Base-by-base conservation (phyloP, 2,329 filamentous ascomycete genomes). In the Pseudofabraea citricarpa region DNA sequence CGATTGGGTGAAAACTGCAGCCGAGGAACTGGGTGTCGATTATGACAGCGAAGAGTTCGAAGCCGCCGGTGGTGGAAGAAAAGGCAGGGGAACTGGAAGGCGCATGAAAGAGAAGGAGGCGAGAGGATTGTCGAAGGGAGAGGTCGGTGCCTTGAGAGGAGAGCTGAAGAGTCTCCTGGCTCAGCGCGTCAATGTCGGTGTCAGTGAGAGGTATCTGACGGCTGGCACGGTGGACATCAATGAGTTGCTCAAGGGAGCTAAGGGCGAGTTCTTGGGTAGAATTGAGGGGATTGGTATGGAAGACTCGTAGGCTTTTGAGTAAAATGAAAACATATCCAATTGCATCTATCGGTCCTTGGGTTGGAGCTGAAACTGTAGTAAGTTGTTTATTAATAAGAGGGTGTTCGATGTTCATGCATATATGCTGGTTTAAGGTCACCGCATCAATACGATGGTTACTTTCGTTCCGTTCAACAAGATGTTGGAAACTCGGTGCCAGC, bases 21-120 rank as follows among this genome's bases (percentile, higher is more conserved):
- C 93, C 0, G 90, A 96, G 45, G 91, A 97, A 51, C 73, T 98
- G 0, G 93, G 93, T 1, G 87, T 97, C 0, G 91, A 96, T 41
- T 95, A 95, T 60, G 90, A 97, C 60, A 86, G 81, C 47, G 90
- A 95, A 26, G 89, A 94, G 36, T 84, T 95, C 49, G 86, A 85
- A 52, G 66, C 74, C 29, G 74, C 72, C 1, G 68, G 67, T 6
- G 79, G 81, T 6, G 74, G 71, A 42, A 74, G 75, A 57, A 77
- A 77, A 38, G 84, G 86, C 0, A 74, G 88, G 26, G 89, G 89
- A 6, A 80, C 79, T 29, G 84, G 85, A 1, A 71, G 87, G 31
- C 85, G 84, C 65, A 74, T 80, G 66, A 87, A 87, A 66, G 85
- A 93, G 60, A 80, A 83, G 57, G 79, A 84, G 64, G 81, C 81